Conservation (phyloP, 2,329 filamentous ascomycete species). For the Chalaropsis thielavioides region DNA sequence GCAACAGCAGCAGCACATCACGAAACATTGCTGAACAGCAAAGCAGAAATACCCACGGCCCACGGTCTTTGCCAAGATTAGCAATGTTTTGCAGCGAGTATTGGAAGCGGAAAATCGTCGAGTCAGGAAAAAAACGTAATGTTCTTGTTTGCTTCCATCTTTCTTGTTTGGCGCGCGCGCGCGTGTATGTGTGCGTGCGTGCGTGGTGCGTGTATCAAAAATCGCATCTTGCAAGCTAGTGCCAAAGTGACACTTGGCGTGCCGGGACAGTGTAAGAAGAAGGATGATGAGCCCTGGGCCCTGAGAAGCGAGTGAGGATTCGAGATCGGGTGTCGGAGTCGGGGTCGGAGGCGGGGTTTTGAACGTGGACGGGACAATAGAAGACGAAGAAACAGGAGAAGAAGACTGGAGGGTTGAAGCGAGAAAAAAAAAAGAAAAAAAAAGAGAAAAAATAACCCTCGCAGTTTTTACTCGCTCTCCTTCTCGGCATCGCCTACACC, state of each 20-base stretch:
- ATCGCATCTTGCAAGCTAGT: background rate
- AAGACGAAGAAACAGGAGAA: background rate
- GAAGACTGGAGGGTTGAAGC: background rate
- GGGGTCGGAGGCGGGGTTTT: background rate
- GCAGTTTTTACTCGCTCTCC: background rate
- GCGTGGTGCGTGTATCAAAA: background rate
- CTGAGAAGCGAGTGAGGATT: background rate
- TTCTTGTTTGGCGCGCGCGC: background rate
- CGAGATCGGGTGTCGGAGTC: background rate
- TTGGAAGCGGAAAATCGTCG: background rate
- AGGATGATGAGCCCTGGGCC: background rate
- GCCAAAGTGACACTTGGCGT: conserved; percentile 2
- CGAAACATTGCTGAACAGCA: too few species aligned
- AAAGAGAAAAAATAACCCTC: background rate
- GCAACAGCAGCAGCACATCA: too few species aligned
- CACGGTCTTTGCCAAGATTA: background rate
- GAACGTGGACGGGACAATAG: background rate
- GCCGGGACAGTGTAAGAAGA: background rate
- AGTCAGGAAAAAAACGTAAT: background rate
- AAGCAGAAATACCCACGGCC: too few species aligned
- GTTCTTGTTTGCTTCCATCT: too few species aligned
- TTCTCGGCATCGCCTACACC: background rate
- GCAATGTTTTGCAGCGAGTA: conserved; percentile 1
- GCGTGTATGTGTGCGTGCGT: background rate
- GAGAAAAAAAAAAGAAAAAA: background rate